These are phyloP conservation scores for Pinus albicaulis DNA, from an alignment of 75 land plant species.

Conservation along the genomic window DNA sequence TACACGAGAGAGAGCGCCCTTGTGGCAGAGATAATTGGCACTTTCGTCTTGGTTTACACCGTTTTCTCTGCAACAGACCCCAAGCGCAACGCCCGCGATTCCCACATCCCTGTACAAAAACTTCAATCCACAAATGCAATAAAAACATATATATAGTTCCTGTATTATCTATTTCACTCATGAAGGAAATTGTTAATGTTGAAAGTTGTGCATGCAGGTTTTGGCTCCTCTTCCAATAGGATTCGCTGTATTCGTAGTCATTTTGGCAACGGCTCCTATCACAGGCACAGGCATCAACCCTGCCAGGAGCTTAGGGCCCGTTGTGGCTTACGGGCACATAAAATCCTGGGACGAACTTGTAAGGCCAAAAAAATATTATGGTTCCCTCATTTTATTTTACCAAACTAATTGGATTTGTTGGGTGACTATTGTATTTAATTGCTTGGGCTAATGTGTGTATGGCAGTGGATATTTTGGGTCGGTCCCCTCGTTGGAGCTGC, in stretches of 20 bases:
- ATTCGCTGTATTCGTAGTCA: constrained; percentile 46
- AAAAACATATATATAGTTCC: not conserved
- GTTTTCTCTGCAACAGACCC: constrained; percentile 38
- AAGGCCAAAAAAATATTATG: not conserved
- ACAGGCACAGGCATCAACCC: constrained; percentile 51
- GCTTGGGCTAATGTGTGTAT: too few species aligned
- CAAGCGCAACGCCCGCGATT: constrained; percentile 29
- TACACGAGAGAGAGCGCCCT: constrained; percentile 17
- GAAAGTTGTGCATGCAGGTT: constrained; percentile 16
- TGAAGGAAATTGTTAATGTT: not conserved
- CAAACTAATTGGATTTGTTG: too few species aligned
- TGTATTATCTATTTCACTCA: not conserved
- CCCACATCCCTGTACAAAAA: constrained; percentile 27
- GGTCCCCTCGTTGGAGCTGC: constrained; percentile 48
- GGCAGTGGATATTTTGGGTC: constrained; percentile 64
- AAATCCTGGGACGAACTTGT: constrained; percentile 34
- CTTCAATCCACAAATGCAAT: not conserved
- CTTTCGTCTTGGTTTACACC: constrained; percentile 28
- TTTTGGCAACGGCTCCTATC: constrained; percentile 41
- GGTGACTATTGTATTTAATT: too few species aligned
- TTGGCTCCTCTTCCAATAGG: constrained; percentile 47
- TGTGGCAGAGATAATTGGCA: constrained; percentile 27
- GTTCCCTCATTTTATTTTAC: too few species aligned
- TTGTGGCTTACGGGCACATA: constrained; percentile 28
- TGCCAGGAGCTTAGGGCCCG: constrained; percentile 45